Conservation (phyloP, 306 rosid genomes). For the Notholithocarpus densiflorus region DNA sequence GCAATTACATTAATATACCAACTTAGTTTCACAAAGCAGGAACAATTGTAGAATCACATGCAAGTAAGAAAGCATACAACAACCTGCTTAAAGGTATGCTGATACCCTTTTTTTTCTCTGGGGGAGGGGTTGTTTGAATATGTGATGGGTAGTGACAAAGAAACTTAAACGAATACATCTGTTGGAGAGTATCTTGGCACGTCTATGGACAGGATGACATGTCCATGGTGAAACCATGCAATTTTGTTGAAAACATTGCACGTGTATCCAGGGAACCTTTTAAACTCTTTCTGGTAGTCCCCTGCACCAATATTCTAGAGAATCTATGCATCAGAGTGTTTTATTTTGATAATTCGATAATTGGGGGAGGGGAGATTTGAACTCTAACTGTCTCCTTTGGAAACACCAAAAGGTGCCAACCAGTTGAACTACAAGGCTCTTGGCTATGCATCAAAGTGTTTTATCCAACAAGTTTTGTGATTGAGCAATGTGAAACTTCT, state of each 20-base stretch:
- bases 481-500: neutral
- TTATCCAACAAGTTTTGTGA: neutral
- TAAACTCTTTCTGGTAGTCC: neutral
- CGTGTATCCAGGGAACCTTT: neutral
- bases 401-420: too few relatives aligned
- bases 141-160: neutral
- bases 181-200: neutral
- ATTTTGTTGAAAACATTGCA: constrained; percentile 11
- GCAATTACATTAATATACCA: neutral
- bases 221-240: constrained; percentile 6
- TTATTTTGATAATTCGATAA: neutral
- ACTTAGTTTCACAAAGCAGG: neutral
- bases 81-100: neutral
- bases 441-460: neutral
- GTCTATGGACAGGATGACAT: constrained; percentile 4
- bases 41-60: neutral
- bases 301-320: neutral
- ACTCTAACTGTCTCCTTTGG: too few relatives aligned
- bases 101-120: neutral
- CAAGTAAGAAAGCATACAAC: neutral
- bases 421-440: too few relatives aligned
- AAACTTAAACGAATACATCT: neutral
- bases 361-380: too few relatives aligned
- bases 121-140: neutral
- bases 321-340: neutral